Percentiles rank a stretch among this genome's conserved stretches.
Evolutionary conservation across 495 filamentous ascomycete genomes (phyloP).

Genomic region (Penicillium bovifimosum): DNA sequence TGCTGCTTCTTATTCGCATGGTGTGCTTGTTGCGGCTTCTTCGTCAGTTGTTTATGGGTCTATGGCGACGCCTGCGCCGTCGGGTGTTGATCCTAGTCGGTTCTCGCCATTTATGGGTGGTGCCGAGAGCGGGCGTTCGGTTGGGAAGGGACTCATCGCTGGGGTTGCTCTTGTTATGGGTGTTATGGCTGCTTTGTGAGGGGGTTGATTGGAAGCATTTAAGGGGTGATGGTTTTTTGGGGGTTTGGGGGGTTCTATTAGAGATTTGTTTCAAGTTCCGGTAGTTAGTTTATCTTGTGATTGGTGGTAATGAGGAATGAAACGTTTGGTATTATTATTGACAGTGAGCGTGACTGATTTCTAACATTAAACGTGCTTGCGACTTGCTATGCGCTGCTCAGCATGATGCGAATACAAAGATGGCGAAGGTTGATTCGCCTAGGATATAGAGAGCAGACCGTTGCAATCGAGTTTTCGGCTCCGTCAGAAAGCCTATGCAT

Average conservation of each 20-base stretch:
- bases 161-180: conserved; percentile 26
- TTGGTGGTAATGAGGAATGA: conserved; percentile 19
- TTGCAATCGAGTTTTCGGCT: not conserved
- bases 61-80: conserved; percentile 13
- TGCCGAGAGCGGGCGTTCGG: conserved; percentile 9
- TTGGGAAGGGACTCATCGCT: conserved; percentile 11
- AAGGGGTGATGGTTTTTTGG: not conserved
- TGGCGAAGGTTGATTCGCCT: not conserved
- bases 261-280: not conserved
- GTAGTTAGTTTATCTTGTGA: not conserved
- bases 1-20: conserved; percentile 1
- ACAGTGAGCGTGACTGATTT: not conserved
- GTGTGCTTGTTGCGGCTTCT: conserved; percentile 12
- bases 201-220: not conserved
- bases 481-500: conserved; percentile 35
- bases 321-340: not conserved
- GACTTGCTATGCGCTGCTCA: not conserved
- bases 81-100: conserved; percentile 16
- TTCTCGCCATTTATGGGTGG: conserved; percentile 22
- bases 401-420: not conserved
- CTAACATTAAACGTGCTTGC: not conserved
- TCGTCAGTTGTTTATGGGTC: conserved; percentile 15
- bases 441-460: not conserved
- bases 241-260: conserved; percentile 6
- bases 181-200: conserved; percentile 25